Evolutionary conservation across 106 monocot genomes (phyloP).

Genomic region (Hemerocallis citrina): DNA sequence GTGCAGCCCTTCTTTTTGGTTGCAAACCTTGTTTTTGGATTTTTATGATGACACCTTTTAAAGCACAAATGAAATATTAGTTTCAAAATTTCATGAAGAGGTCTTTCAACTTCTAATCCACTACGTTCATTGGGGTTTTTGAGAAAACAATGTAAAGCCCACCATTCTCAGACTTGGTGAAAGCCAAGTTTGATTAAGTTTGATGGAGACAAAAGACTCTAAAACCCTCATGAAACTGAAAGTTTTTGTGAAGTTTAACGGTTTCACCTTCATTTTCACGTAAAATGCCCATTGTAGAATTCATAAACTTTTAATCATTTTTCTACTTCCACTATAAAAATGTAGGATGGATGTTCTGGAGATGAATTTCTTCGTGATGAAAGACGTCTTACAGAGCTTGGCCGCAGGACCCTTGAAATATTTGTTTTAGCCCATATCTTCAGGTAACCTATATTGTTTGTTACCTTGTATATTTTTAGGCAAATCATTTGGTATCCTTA

Average conservation of each 20-base stretch:
- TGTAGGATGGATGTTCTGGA: constrained; percentile 67
- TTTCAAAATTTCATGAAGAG: too few species aligned
- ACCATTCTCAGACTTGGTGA: background rate
- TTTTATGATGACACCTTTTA: too few species aligned
- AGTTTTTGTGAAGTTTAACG: too few species aligned
- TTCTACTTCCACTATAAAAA: background rate
- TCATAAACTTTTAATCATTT: background rate
- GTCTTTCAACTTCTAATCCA: too few species aligned
- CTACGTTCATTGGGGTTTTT: too few species aligned
- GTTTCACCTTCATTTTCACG: background rate
- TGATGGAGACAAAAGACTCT: too few species aligned
- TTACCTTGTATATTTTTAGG: background rate
- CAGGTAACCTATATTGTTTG: constrained; percentile 32
- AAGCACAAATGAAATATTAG: too few species aligned
- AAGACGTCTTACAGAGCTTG: constrained; percentile 72
- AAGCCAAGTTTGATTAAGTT: too few species aligned
- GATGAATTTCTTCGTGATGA: constrained; percentile 92
- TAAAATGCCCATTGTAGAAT: background rate
- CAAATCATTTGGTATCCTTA: background rate
- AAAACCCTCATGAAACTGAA: too few species aligned
- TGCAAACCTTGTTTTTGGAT: too few species aligned
- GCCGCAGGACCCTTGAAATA: constrained; percentile 79
- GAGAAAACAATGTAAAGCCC: too few species aligned
- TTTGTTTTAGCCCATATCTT: constrained; percentile 90
- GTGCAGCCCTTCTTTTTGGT: too few species aligned